phyloP scores from a whole-genome alignment of 352 stramenopile species.

The Aphanomyces stellatus region DNA sequence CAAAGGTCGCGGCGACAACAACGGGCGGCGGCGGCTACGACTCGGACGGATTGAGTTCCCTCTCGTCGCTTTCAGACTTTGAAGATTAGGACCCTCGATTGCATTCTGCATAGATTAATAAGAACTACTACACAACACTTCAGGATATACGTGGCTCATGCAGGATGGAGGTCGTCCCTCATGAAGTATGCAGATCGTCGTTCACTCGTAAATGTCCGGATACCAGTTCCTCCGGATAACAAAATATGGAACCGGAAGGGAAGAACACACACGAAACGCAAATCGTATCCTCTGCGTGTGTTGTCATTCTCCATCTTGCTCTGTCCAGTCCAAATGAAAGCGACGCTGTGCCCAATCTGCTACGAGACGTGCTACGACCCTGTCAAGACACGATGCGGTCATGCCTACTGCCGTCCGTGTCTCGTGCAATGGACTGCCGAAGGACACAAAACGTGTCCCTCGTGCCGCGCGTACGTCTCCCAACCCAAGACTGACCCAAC shows the following conservation, averaged over 20 bases:
- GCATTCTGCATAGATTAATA: background rate
- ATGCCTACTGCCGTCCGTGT: background rate
- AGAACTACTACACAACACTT: background rate
- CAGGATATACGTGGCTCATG: background rate
- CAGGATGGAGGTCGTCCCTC: background rate
- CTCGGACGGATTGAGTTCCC: conserved; percentile 7
- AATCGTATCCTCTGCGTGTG: no score
- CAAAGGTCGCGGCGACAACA: background rate
- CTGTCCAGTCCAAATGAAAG: background rate
- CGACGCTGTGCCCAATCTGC: background rate
- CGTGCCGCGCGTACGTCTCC: background rate
- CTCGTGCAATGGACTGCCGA: background rate
- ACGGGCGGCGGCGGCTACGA: background rate
- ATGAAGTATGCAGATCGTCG: background rate
- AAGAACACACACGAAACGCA: background rate
- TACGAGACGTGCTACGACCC: conserved; percentile 2
- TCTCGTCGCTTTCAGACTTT: conserved; percentile 12
- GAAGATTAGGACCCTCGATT: conserved; percentile 3
- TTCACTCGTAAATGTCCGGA: background rate
- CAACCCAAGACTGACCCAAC: background rate
- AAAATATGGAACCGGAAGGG: background rate
- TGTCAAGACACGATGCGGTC: background rate
- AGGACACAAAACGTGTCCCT: background rate
- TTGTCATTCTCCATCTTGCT: background rate
- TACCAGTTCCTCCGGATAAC: background rate